phyloP scores from a whole-genome alignment of 345 rosid genomes.

The Lepidium didymum region DNA sequence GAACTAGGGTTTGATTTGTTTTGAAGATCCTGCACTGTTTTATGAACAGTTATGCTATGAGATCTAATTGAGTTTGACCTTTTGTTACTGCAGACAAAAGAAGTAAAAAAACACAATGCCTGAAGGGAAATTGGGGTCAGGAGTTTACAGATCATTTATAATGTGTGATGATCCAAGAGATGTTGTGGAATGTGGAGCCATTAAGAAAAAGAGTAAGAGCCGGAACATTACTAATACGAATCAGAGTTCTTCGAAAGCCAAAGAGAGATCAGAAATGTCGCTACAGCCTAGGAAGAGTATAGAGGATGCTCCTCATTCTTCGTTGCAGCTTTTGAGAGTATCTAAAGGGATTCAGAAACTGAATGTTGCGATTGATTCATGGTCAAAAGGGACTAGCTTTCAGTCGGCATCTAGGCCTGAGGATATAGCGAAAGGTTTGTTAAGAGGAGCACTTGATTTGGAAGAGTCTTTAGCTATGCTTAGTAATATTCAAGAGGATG shows the following conservation, averaged over 20 bases:
- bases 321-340: constrained; percentile 67
- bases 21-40: neutral
- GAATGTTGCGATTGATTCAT: constrained; percentile 57
- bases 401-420: constrained; percentile 38
- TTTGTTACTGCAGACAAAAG: neutral
- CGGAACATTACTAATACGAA: constrained; percentile 22
- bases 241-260: constrained; percentile 8
- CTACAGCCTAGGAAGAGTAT: constrained; percentile 7
- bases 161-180: constrained; percentile 85
- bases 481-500: constrained; percentile 68
- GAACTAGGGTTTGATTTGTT: neutral
- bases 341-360: constrained; percentile 79
- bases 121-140: constrained; percentile 48
- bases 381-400: constrained; percentile 41
- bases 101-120: constrained; percentile 45
- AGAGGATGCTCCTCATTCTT: constrained; percentile 27
- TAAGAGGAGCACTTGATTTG: constrained; percentile 81
- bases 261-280: constrained; percentile 27
- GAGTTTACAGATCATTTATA: constrained; percentile 72
- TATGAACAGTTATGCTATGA: neutral
- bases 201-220: constrained; percentile 49
- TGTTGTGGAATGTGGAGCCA: constrained; percentile 69
- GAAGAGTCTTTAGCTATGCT: constrained; percentile 79
- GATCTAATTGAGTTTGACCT: constrained; percentile 21
- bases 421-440: constrained; percentile 59